Base-by-base conservation (phyloP, 495 filamentous ascomycete species). In the Podospora bellae-mahoneyi region DNA sequence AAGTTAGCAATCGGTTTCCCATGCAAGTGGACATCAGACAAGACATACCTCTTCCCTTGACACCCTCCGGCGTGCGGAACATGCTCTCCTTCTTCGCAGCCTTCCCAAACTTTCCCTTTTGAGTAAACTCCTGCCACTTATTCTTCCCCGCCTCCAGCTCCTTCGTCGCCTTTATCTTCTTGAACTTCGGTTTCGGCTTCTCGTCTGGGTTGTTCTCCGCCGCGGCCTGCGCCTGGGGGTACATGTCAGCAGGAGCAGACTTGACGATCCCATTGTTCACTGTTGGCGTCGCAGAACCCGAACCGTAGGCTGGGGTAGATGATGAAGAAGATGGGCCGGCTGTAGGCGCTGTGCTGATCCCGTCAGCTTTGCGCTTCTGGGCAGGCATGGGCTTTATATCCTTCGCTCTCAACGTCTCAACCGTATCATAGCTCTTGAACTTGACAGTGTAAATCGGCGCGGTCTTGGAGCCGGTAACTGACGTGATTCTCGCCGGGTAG, bases 291-390 rank as follows among this genome's bases (percentile, higher is more conserved):
- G 69, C 67, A 28, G 73, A 32, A n/a, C 72, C 59, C 27, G 73
- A 55, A 64, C 39, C 68, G 32, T 68, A 27, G 4, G 75, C 67
- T 23, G 77, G 73, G n/a, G 75, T 76, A 23, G 77, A 71, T 16
- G 60, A 19, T 57, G 39, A 48, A 18, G 39, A 48, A 5, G 39
- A 48, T 44, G 30, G 82, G 20, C 82, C 84, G 7, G 74, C 70
- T 48, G 80, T 82, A 69, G 80, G 77, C 68, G 80, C 77, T 74
- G 76, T 79, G 71, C 74, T 83, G 54, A 85, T 87, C 75, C 85
- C 91, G 81, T 96, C 93, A 83, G 93, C 92, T 82, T 97, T 97
- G 76, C 94, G 89, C 83, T 97, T 97, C 78, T 90, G 89, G 65
- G 90, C 87, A 77, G 83, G 86, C 53, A 94, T 79, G 64, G 94